Base-by-base conservation (phyloP, 106 monocot genomes). In the Alisma plantagoaquatica region DNA sequence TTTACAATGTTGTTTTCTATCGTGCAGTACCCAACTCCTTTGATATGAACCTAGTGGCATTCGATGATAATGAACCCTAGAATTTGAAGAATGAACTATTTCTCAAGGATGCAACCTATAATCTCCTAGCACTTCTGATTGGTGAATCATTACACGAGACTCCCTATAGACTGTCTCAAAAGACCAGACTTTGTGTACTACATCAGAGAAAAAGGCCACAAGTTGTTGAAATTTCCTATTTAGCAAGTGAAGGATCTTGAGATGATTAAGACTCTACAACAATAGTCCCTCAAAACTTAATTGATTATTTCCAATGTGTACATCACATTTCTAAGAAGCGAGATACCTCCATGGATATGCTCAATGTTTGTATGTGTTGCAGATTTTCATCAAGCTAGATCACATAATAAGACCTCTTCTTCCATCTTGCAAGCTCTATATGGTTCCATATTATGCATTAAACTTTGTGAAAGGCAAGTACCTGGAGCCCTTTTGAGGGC, bases 401-500 rank as follows among this genome's bases (percentile, higher is more conserved):
- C 65, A 26, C 10, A 29, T 54, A 6, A 45, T 43, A 46, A 30
- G 65, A 29, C 54, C 46, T 8, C 32, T 41, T 31, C 38, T 65
- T 7, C 30, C 54, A 16, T 65, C 65, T 2, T 24, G 31, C 21
- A 65, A 65, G 46, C 65, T 55, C 16, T 27, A 54, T 26, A 68
- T 77, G 17, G n/a, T n/a, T n/a, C 77, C 77, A 22, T 67, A 77
- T 16, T 77, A 77, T 59, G 77, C 77, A 23, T 68, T 77, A 56
- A 53, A 26, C 17, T 77, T 62, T 31, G 35, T 77, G 15, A 68
- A 72, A 8, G 77, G 77, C 12, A 79, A 73, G 22, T 79, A 75
- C 1, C 63, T 10, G 24, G 82, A 82, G 51, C 78, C 82, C 19
- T 88, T 88, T 78, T 82, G 65, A 3, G 87, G 87, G 87, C 82